phyloP scores from a whole-genome alignment of 1,284 basidiomycete species.

The Sphagnurus paluster region DNA sequence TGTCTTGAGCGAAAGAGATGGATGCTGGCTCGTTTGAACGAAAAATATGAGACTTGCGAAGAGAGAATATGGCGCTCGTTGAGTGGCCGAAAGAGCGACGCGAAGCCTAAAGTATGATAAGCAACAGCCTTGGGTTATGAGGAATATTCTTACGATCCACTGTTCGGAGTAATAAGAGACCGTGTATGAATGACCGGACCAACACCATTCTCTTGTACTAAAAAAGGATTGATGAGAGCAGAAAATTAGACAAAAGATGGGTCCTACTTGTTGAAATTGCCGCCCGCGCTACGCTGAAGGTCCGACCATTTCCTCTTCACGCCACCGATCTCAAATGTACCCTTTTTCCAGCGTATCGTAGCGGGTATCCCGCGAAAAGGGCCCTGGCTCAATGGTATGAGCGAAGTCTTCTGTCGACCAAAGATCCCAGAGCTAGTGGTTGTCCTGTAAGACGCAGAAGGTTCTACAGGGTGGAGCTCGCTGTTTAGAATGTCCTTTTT shows the following conservation, averaged over 20 bases:
- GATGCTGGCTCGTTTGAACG: neutral
- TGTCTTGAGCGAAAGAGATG: neutral
- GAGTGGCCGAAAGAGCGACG: neutral
- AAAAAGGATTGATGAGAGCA: neutral
- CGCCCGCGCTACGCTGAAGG: constrained; percentile 3
- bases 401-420: constrained; percentile 3
- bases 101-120: neutral
- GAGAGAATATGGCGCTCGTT: neutral
- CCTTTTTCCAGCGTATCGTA: constrained; percentile 6
- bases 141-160: constrained; percentile 4
- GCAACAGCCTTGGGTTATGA: neutral
- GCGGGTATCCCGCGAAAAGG: neutral
- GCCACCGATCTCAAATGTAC: constrained; percentile 5
- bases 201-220: constrained; percentile 7
- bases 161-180: constrained; percentile 1
- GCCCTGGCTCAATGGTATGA: neutral
- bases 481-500: constrained; percentile 7
- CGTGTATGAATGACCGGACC: constrained; percentile 5
- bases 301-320: neutral
- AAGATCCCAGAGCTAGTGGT: neutral
- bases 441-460: neutral
- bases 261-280: constrained; percentile 6
- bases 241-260: neutral
- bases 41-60: neutral
- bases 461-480: neutral